These are phyloP conservation scores for Arabidopsis hybrid DNA, from an alignment of 441 rosid genomes.

Conservation along the genomic window DNA sequence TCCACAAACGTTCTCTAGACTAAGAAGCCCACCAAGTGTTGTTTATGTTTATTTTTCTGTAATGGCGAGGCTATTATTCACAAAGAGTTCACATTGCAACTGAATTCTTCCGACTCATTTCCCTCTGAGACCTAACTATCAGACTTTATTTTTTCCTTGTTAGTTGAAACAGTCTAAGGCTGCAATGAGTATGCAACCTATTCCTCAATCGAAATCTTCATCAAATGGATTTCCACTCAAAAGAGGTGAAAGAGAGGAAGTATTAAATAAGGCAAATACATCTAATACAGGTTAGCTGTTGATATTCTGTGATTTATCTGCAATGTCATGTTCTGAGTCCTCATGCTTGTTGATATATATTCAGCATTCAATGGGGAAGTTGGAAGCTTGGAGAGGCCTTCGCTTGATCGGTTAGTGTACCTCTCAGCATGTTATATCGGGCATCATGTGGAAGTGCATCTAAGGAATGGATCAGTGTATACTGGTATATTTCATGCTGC, in stretches of 20 bases:
- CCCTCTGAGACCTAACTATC: conserved; percentile 8
- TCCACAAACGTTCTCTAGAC: conserved; percentile 1
- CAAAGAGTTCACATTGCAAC: conserved; percentile 3
- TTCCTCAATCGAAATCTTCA: conserved; percentile 58
- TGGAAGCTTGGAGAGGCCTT: conserved; percentile 60
- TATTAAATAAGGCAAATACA: conserved; percentile 57
- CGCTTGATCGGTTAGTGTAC: conserved; percentile 77
- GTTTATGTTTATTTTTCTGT: not conserved
- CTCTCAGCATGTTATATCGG: conserved; percentile 75
- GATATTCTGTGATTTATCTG: conserved; percentile 12
- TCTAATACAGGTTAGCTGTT: conserved; percentile 57
- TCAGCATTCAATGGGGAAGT: conserved; percentile 50
- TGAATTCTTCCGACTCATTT: not conserved
- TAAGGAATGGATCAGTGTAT: conserved; percentile 84
- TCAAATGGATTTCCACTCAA: conserved; percentile 73
- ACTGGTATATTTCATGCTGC: conserved; percentile 85
- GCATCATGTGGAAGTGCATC: conserved; percentile 86
- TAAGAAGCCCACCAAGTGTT: conserved; percentile 4
- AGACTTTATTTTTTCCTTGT: conserved; percentile 16
- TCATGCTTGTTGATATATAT: conserved; percentile 47
- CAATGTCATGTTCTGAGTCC: conserved; percentile 18
- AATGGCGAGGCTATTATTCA: conserved; percentile 8
- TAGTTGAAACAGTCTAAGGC: conserved; percentile 45
- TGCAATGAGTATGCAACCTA: conserved; percentile 71
- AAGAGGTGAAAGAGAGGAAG: conserved; percentile 70